Evolutionary conservation across 495 filamentous ascomycete genomes (phyloP), one percentile per base, ranked within the genome.

Genomic region (Talaromyces thailandensis): DNA sequence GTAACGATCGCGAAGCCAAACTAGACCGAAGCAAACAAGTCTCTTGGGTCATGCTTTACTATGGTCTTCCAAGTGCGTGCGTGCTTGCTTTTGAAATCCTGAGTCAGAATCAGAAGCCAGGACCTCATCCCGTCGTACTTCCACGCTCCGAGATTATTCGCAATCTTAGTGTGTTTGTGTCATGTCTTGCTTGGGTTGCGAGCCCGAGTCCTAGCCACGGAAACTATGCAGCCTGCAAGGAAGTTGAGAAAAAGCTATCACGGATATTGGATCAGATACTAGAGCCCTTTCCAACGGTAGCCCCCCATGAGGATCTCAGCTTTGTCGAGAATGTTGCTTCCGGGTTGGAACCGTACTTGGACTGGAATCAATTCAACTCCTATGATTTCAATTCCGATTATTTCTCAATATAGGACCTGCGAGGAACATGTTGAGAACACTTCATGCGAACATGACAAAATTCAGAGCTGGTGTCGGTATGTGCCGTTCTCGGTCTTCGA

Each of bases 61-160:
- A 77, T 58, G 86, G 82, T 14, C 78, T 87, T 4, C 86, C 81
- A 3, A 73, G 76, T 14, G 84, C 84, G 3, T 82, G 82, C 7
- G 81, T 86, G 55, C 77, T 88, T 18, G 80, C 82, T 25, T 75
- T 87, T 51, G 86, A 89, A 65, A 77, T 88, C 12, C 71, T 86
- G 6, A 82, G 78, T 53, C 83, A 86, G 62, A 80, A 80, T 12
- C 79, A 82, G 62, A 68, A 72, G 4, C 68, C 74, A 0, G 66
- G 70, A 4, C 66, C 75, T 50, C 65, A 73, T 56, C 59, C 65
- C 25, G 62, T 75, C 31, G 61, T 74, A 60, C 69, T 83, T 4
- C 83, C 84, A 0, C 79, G 84, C 16, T 84, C 86, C 1, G 81
- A 85, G 64, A 75, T 83, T 9, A 84, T 87, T 35, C 86, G 86